Evolutionary conservation across 768 basidiomycete species (phyloP).

Genomic region (Termitomyces sp.): DNA sequence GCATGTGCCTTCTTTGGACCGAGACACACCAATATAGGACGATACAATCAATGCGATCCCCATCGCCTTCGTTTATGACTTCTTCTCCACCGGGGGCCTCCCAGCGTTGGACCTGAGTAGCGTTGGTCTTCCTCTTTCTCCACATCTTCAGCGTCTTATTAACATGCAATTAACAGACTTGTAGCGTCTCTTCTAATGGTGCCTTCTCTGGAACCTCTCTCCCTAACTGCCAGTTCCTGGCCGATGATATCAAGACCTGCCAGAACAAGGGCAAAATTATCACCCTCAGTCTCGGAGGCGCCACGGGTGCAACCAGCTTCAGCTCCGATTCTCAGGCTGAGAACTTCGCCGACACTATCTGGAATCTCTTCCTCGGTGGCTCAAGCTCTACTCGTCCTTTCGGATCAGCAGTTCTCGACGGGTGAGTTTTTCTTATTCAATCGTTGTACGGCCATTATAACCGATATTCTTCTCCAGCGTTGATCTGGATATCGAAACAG

Average conservation of each 20-base stretch:
- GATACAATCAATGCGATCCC: slow-evolving; percentile 56
- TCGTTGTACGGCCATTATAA: neutral
- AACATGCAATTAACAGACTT: slow-evolving; percentile 35
- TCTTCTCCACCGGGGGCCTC: slow-evolving; percentile 54
- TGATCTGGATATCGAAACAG: slow-evolving; percentile 67
- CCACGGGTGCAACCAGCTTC: slow-evolving; percentile 49
- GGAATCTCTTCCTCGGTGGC: slow-evolving; percentile 68
- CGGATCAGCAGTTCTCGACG: slow-evolving; percentile 62
- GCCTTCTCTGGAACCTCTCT: slow-evolving; percentile 54
- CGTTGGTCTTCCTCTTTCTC: slow-evolving; percentile 26
- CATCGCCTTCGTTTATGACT: slow-evolving; percentile 58
- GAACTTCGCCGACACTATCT: slow-evolving; percentile 56
- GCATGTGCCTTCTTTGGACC: neutral
- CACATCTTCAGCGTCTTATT: neutral
- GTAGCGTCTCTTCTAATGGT: slow-evolving; percentile 39
- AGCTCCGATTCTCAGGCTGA: slow-evolving; percentile 47
- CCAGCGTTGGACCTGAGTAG: slow-evolving; percentile 63
- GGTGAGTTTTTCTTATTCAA: slow-evolving; percentile 31
- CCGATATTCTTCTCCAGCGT: slow-evolving; percentile 27
- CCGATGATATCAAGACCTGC: slow-evolving; percentile 54
- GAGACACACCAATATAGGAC: slow-evolving; percentile 35
- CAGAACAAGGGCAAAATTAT: slow-evolving; percentile 52
- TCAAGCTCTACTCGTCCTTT: slow-evolving; percentile 57
- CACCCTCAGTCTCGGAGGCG: slow-evolving; percentile 50
- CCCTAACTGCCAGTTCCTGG: slow-evolving; percentile 55